Conservation (phyloP, 768 basidiomycete species). For the Leucosporidium yakuticum region DNA sequence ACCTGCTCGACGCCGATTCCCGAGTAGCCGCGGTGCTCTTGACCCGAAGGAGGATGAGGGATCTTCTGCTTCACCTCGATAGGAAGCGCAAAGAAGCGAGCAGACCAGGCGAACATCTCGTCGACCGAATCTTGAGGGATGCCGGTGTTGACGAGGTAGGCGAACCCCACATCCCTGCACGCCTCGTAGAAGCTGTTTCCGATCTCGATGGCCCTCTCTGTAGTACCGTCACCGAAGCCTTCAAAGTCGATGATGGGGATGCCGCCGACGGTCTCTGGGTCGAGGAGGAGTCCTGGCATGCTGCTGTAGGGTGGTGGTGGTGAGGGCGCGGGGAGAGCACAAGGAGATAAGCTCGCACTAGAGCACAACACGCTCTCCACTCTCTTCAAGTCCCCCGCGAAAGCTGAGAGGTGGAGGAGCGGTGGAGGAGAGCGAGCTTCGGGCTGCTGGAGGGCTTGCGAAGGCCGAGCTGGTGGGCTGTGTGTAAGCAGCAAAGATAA, state of each 20-base stretch:
- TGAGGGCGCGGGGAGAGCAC: no score
- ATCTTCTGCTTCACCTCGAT: slow-evolving; percentile 36
- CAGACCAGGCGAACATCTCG: slow-evolving; percentile 34
- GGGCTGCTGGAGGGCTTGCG: no score
- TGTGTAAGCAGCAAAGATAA: no score
- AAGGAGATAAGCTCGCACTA: no score
- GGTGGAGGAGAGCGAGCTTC: no score
- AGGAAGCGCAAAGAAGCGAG: slow-evolving; percentile 35
- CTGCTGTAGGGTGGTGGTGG: no score
- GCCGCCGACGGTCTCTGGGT: no score
- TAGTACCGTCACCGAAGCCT: background rate
- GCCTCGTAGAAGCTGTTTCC: slow-evolving; percentile 34
- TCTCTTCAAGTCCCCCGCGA: no score
- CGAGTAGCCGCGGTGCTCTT: slow-evolving; percentile 29
- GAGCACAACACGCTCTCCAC: no score
- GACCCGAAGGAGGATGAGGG: slow-evolving; percentile 33
- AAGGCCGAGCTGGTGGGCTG: no score
- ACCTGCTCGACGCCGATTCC: slow-evolving; percentile 38
- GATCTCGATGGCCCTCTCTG: slow-evolving; percentile 17
- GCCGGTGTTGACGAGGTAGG: slow-evolving; percentile 35
- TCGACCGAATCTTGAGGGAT: slow-evolving; percentile 32
- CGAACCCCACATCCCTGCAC: slow-evolving; percentile 39
- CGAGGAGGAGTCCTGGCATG: no score
- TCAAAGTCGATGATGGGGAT: background rate
- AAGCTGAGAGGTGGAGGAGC: no score